Evolutionary conservation across 2,329 filamentous ascomycete genomes (phyloP).

Genomic region (Neonectria neomacrospora): DNA sequence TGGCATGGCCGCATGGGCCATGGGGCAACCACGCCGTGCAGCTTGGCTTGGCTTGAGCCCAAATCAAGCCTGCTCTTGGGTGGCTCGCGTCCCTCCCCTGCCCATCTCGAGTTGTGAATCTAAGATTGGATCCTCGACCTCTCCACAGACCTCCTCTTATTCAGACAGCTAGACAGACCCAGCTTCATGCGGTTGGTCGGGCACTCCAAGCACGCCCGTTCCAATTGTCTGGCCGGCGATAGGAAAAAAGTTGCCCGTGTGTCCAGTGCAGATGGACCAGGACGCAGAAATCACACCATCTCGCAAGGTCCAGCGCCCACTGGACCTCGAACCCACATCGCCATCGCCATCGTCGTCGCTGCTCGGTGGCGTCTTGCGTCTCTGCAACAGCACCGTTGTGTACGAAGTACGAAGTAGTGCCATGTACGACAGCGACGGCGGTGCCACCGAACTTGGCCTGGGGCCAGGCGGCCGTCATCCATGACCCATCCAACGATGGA

Average conservation of each 20-base stretch:
- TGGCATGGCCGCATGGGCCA: conserved; percentile 12
- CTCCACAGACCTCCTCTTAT: conserved; percentile 26
- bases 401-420: conserved; percentile 19
- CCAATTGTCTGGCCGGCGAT: conserved; percentile 36
- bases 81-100: conserved; percentile 31
- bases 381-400: conserved; percentile 33
- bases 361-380: conserved; percentile 31
- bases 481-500: conserved; percentile 32
- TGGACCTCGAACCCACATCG: conserved; percentile 41
- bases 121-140: conserved; percentile 36
- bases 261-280: conserved; percentile 36
- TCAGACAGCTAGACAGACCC: conserved; percentile 27
- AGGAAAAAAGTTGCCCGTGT: conserved; percentile 27
- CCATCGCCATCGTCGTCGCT: conserved; percentile 29
- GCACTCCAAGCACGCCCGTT: conserved; percentile 27
- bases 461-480: conserved; percentile 28
- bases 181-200: conserved; percentile 42
- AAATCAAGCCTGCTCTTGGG: conserved; percentile 33
- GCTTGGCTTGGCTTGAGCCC: conserved; percentile 31
- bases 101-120: conserved; percentile 35
- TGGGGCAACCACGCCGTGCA: conserved; percentile 25
- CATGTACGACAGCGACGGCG: conserved; percentile 35
- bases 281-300: conserved; percentile 43
- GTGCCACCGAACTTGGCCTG: conserved; percentile 35
- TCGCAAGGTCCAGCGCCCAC: conserved; percentile 32